phyloP scores from a whole-genome alignment of 805 yeast species.

The Clavispora santaluciae region DNA sequence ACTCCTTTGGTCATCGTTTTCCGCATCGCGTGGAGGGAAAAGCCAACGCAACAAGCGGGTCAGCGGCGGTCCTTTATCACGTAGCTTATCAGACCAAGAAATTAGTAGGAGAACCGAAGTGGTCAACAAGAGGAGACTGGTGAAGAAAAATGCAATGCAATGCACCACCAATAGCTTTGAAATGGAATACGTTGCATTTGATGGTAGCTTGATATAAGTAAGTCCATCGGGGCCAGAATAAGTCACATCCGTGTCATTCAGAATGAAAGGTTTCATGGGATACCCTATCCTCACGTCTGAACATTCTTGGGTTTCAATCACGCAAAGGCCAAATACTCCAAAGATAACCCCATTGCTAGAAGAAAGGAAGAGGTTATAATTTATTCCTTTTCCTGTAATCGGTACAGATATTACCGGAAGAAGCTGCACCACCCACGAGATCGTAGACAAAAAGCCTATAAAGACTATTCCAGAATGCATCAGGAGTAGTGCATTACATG shows the following conservation, averaged over 20 bases:
- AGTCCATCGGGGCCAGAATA: not conserved
- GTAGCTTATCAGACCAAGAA: not conserved
- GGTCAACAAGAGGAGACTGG: constrained; percentile 13
- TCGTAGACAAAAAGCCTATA: constrained; percentile 22
- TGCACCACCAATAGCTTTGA: constrained; percentile 40
- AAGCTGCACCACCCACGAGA: constrained; percentile 33
- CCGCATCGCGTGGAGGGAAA: not conserved
- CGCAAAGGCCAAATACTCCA: constrained; percentile 44
- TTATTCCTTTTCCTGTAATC: constrained; percentile 24
- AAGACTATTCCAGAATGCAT: constrained; percentile 31
- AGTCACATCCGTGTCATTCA: not conserved
- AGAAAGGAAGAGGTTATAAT: constrained; percentile 26
- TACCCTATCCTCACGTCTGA: constrained; percentile 36
- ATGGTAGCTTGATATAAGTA: constrained; percentile 34
- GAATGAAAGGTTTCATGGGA: constrained; percentile 12
- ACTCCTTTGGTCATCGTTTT: not conserved
- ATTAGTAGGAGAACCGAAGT: constrained; percentile 3
- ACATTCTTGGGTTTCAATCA: constrained; percentile 22
- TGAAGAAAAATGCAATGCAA: constrained; percentile 33
- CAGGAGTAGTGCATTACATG: not conserved
- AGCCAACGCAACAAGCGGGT: not conserved
- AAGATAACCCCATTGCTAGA: constrained; percentile 28
- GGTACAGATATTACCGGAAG: constrained; percentile 41
- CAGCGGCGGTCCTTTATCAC: not conserved
- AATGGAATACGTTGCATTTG: constrained; percentile 33